Conservation (phyloP, 139 green algal species). For the Chlorella sp. region DNA sequence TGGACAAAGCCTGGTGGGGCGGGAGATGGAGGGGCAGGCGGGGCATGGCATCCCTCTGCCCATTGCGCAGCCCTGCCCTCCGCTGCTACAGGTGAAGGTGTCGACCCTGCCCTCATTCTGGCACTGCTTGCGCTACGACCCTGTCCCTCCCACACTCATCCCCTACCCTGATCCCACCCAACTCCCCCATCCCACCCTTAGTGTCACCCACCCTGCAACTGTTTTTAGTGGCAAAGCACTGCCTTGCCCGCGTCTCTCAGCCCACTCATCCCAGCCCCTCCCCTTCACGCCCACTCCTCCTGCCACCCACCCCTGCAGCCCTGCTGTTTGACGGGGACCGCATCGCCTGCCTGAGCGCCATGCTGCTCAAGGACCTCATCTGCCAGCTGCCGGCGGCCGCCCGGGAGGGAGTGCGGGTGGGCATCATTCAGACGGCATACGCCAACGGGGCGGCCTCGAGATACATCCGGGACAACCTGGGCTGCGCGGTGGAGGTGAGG, state of each 20-base stretch:
- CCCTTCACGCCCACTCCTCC: not conserved
- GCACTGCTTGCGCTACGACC: too few species aligned
- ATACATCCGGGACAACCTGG: constrained; percentile 69
- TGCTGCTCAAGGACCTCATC: constrained; percentile 71
- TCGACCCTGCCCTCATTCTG: too few species aligned
- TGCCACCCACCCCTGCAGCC: not conserved
- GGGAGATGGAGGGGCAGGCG: too few species aligned
- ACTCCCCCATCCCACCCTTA: not conserved
- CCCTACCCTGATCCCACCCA: not conserved
- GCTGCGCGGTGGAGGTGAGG: constrained; percentile 44
- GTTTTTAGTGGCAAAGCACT: not conserved
- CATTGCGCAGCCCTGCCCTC: not conserved
- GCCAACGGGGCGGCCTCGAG: constrained; percentile 91
- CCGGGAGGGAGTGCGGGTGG: constrained; percentile 58
- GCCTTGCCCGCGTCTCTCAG: not conserved
- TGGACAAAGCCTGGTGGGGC: too few species aligned
- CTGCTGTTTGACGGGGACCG: constrained; percentile 94
- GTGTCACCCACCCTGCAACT: not conserved
- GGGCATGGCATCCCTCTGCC: not conserved
- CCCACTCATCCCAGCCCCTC: not conserved
- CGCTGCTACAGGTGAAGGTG: too few species aligned
- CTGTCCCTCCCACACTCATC: too few species aligned
- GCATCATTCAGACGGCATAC: constrained; percentile 98
- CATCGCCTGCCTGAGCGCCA: constrained; percentile 87
- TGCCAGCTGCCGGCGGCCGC: constrained; percentile 49